Conservation (phyloP, 192 early-diverging fungal species). For the Phlyctochytrium arcticum region DNA sequence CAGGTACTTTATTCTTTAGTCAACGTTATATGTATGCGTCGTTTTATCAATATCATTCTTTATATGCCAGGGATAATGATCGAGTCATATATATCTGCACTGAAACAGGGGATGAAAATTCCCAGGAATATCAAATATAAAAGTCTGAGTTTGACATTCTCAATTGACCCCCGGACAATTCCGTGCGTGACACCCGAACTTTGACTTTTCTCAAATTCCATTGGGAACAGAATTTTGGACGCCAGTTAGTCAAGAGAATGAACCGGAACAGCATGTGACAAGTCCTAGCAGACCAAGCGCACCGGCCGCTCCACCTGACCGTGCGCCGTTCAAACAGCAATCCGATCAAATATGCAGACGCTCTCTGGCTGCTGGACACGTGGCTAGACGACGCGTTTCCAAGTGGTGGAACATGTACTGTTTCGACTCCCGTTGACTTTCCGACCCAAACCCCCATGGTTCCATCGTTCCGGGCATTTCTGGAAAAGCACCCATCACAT, state of each 20-base stretch:
- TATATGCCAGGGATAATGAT: too few relatives aligned
- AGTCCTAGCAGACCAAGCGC: not conserved
- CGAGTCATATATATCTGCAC: too few relatives aligned
- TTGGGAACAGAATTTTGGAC: not conserved
- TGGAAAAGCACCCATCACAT: not conserved
- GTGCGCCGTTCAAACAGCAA: not conserved
- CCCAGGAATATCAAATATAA: too few relatives aligned
- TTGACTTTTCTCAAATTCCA: not conserved
- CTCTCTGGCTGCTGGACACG: not conserved
- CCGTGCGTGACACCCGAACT: not conserved
- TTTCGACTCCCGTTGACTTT: not conserved
- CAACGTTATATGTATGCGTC: too few relatives aligned
- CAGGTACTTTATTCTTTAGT: too few relatives aligned
- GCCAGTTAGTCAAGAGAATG: not conserved
- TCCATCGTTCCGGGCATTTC: not conserved
- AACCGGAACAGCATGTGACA: not conserved
- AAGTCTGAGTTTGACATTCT: too few relatives aligned
- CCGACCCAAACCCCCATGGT: not conserved
- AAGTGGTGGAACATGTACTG: not conserved
- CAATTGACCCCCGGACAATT: not conserved
- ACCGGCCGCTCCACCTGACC: not conserved
- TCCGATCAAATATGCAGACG: not conserved
- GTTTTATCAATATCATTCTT: too few relatives aligned
- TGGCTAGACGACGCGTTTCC: not conserved
- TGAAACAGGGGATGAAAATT: too few relatives aligned